Base-by-base conservation (phyloP, 148 eudicot species). In the Dysphania ambrosioides region DNA sequence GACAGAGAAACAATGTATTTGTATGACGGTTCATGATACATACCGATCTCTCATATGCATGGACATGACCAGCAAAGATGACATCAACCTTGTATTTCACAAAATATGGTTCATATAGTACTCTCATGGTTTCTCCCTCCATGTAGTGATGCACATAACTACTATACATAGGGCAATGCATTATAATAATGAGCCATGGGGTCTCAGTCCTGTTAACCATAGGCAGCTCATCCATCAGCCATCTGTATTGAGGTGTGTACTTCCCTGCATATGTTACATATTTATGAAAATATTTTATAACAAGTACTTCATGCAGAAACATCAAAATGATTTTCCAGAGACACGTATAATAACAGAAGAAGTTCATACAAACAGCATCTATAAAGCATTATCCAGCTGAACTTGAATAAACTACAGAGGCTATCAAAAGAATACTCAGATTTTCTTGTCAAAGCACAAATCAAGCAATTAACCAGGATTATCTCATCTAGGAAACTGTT, bases 51-150 rank as follows among this genome's bases (percentile, higher is more conserved):
- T 93, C 98, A 21, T 93, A 93, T 66, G 98, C 90, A 74, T 93
- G 98, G 56, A 90, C 93, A 76, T 93, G 98, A 59, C 98, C 98
- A 71, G 98, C 85, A 84, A 93, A 90, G 74, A 93, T 79, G 18
- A 87, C 93, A 72, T 93, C 98, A 23, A 90, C 96, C 82, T 89
- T 90, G 87, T 90, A 84, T 83, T 89, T 13, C 59, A 91, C 97
- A 67, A 91, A 85, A 85, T 80, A 87, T 23, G 85, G 77, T 77
- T 93, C 98, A 24, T 89, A 93, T 76, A 89, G 72, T n/a, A 93
- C 98, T 75, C 97, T 80, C 98, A 93, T 93, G 75, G 91, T 86
- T 83, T 93, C 98, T 31, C 92, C 98, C 81, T 93, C 98, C 98
- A 93, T 93, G 62, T 85, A 93, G 75, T 93, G 98, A 85, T 85